phyloP scores from a whole-genome alignment of 345 rosid genomes.

The Passiflora organensis region DNA sequence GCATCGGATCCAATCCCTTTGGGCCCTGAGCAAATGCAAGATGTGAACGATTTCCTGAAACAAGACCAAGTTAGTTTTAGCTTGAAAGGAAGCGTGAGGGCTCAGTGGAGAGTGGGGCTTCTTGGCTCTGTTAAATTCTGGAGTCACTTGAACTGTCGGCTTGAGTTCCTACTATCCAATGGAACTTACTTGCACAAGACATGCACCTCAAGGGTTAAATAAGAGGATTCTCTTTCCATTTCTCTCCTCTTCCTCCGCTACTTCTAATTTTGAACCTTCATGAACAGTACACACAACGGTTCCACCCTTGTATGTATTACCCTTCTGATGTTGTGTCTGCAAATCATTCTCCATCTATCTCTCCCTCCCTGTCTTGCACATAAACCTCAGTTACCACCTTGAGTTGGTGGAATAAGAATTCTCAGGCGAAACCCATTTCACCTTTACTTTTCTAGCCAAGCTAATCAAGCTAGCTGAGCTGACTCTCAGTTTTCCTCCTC shows the following conservation, averaged over 20 bases:
- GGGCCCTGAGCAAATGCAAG: constrained; percentile 32
- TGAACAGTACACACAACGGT: no score
- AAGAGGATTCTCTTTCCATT: constrained; percentile 4
- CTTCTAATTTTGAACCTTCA: no score
- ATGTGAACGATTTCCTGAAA: constrained; percentile 36
- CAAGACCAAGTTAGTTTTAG: constrained; percentile 47
- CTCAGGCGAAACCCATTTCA: no score
- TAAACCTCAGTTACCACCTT: no score
- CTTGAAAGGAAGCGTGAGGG: constrained; percentile 51
- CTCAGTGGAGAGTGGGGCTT: constrained; percentile 68
- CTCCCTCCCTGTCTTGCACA: no score
- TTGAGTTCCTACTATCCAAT: constrained; percentile 47
- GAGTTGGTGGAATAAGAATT: no score
- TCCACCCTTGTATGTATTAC: no score
- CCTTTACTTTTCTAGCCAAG: no score
- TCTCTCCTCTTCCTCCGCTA: neutral
- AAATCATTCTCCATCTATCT: no score
- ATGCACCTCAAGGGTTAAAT: constrained; percentile 68
- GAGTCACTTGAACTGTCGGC: constrained; percentile 53
- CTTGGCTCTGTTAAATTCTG: constrained; percentile 56
- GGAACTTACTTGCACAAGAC: constrained; percentile 28
- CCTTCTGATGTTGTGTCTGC: no score
- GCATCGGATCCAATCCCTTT: constrained; percentile 62
- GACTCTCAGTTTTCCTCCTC: no score
- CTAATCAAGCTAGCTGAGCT: no score